These are phyloP conservation scores for Cryptococcus sp. DNA, from an alignment of 1,284 basidiomycete species.

Conservation along the genomic window DNA sequence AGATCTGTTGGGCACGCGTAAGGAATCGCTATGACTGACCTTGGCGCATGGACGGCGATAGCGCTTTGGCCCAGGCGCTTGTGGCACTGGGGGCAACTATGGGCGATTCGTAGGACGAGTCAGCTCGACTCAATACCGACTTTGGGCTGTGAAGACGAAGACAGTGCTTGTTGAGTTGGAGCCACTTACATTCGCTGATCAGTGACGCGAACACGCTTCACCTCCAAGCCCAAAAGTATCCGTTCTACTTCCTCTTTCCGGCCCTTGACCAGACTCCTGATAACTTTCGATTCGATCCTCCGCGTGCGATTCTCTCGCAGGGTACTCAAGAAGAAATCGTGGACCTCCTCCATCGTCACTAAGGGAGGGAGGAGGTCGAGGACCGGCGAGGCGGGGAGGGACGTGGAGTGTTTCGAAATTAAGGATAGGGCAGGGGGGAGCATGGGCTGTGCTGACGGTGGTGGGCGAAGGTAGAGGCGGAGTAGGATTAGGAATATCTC, in stretches of 20 bases:
- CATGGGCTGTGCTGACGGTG: constrained; percentile 3
- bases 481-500: constrained; percentile 82
- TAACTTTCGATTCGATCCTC: constrained; percentile 67
- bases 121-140: background rate
- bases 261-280: constrained; percentile 68
- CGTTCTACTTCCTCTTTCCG: constrained; percentile 72
- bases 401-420: constrained; percentile 77
- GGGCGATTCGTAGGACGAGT: background rate
- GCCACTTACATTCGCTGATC: constrained; percentile 80
- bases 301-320: constrained; percentile 60
- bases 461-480: constrained; percentile 79
- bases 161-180: background rate
- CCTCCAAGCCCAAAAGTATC: constrained; percentile 72
- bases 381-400: constrained; percentile 75
- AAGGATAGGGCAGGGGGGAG: constrained; percentile 78
- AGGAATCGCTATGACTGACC: constrained; percentile 53
- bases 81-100: constrained; percentile 93
- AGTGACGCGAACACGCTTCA: constrained; percentile 81
- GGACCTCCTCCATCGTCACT: constrained; percentile 75
- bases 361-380: constrained; percentile 85
- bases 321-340: constrained; percentile 75
- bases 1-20: background rate
- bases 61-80: constrained; percentile 92
- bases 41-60: constrained; percentile 87
- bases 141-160: background rate